phyloP scores from a whole-genome alignment of 2,329 filamentous ascomycete species.

The Plenodomus biglobosus region DNA sequence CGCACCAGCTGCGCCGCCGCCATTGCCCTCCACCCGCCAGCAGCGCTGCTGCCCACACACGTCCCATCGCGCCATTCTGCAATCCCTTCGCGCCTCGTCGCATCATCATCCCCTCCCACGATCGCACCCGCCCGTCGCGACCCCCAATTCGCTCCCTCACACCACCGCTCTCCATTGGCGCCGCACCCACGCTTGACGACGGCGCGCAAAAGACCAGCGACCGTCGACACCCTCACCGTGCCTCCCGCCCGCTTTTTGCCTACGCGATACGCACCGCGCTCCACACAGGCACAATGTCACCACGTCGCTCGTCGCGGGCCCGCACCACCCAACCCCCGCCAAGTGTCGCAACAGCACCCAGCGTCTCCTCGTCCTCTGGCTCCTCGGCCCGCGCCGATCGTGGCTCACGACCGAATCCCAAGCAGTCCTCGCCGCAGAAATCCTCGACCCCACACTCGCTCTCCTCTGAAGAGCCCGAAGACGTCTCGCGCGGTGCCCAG shows the following conservation, averaged over 20 bases:
- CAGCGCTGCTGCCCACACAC: neutral
- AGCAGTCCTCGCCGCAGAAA: conserved; percentile 72
- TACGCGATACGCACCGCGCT: conserved; percentile 2
- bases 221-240: conserved; percentile 2
- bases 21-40: conserved; percentile 25
- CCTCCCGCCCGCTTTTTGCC: conserved; percentile 1
- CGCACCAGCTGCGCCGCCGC: conserved; percentile 35
- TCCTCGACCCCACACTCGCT: conserved; percentile 73
- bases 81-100: neutral
- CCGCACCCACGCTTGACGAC: conserved; percentile 7
- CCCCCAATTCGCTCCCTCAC: conserved; percentile 10
- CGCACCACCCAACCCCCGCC: conserved; percentile 70
- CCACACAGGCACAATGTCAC: conserved; percentile 55
- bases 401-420: conserved; percentile 70
- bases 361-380: conserved; percentile 70
- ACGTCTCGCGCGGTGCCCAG: conserved; percentile 52
- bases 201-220: conserved; percentile 16
- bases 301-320: conserved; percentile 89
- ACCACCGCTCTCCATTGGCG: conserved; percentile 14
- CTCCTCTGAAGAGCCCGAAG: conserved; percentile 67
- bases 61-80: neutral
- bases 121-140: conserved; percentile 10
- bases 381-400: conserved; percentile 76
- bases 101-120: conserved; percentile 7
- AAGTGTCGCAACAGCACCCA: conserved; percentile 69